phyloP scores from a whole-genome alignment of 495 filamentous ascomycete species.

The Trichoderma erinaceum region DNA sequence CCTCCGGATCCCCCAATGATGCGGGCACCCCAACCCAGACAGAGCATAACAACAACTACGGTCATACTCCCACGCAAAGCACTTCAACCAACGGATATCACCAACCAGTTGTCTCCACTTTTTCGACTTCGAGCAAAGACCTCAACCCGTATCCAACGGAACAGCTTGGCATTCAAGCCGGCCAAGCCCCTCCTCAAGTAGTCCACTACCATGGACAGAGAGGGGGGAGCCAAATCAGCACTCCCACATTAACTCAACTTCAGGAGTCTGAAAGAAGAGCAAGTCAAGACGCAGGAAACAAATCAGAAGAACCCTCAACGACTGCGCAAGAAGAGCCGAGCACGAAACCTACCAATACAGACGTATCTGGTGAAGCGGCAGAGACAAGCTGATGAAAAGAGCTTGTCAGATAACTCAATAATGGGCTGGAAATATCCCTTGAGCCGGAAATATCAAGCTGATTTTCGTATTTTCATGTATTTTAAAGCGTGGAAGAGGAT shows the following conservation, averaged over 20 bases:
- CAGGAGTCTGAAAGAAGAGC: conserved; percentile 34
- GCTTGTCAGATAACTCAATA: not conserved
- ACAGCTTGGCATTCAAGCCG: conserved; percentile 49
- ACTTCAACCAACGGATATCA: conserved; percentile 49
- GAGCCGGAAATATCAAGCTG: not conserved
- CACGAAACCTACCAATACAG: not conserved
- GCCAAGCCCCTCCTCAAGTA: conserved; percentile 55
- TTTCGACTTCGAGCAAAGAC: conserved; percentile 70
- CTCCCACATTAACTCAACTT: conserved; percentile 44
- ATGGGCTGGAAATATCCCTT: not conserved
- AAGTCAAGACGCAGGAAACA: conserved; percentile 35
- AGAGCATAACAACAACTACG: conserved; percentile 37
- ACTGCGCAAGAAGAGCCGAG: not conserved
- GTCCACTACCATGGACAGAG: conserved; percentile 56
- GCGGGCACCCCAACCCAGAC: conserved; percentile 52
- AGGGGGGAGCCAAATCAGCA: conserved; percentile 55
- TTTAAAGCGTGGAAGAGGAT: not conserved
- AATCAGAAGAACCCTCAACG: conserved; percentile 23
- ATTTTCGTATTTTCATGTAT: not conserved
- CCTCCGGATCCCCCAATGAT: conserved; percentile 41
- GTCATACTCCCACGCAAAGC: conserved; percentile 37
- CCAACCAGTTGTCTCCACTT: conserved; percentile 64
- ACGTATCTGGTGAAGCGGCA: not conserved
- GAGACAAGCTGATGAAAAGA: not conserved
- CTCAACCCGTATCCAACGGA: conserved; percentile 65